Percentiles rank a stretch among this genome's conserved stretches.
Evolutionary conservation across 2,329 filamentous ascomycete genomes (phyloP).

Genomic region (Hypoxylon sp.): DNA sequence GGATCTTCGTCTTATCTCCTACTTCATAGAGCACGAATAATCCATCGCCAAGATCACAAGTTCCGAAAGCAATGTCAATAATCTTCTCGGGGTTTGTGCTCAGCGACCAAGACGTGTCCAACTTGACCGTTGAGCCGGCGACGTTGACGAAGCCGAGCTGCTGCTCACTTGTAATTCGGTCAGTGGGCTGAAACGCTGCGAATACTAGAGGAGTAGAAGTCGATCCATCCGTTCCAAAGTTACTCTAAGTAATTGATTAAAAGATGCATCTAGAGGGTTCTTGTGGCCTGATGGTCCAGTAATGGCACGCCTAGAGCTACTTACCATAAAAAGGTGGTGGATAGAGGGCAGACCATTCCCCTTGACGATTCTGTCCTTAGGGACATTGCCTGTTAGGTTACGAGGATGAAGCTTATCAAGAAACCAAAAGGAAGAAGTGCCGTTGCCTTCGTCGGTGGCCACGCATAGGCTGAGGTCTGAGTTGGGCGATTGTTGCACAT

Average conservation of each 20-base stretch:
- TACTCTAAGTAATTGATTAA: neutral
- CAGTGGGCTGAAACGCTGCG: neutral
- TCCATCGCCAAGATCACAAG: neutral
- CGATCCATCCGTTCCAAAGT: neutral
- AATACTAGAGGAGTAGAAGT: neutral
- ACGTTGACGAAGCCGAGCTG: slow-evolving; percentile 1
- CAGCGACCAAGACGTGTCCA: neutral
- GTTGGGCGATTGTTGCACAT: neutral
- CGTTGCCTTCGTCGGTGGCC: neutral
- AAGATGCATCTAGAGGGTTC: neutral
- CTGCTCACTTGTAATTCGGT: neutral
- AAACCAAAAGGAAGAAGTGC: slow-evolving; percentile 2
- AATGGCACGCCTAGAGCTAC: neutral
- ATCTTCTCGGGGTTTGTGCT: neutral
- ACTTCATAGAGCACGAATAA: slow-evolving; percentile 1
- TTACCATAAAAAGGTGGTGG: slow-evolving; percentile 1
- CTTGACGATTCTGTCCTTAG: neutral
- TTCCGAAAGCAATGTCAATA: neutral
- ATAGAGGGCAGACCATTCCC: neutral
- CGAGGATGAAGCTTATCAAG: neutral
- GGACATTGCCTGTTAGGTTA: neutral
- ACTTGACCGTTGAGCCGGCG: neutral
- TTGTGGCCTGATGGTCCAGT: neutral
- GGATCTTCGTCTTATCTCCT: neutral
- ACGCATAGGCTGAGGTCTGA: neutral